Base-by-base conservation (phyloP, 2,329 filamentous ascomycete genomes). In the Ascochyta clinopodiicola region DNA sequence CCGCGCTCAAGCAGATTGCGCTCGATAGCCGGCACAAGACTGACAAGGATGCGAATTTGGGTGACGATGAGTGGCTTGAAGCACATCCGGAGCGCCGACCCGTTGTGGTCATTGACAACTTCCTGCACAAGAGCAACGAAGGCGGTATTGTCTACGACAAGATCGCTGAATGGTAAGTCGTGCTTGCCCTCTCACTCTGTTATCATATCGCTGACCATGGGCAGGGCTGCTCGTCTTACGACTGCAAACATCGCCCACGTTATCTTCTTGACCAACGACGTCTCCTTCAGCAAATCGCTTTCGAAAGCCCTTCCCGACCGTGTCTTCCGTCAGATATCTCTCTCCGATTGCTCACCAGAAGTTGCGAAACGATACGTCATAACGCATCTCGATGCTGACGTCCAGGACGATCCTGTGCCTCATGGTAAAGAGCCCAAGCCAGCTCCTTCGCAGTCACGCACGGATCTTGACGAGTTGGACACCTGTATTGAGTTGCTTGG, bases 351-450 rank as follows among this genome's bases (percentile, higher is more conserved):
- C 57, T 89, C 90, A 0, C 78, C 90, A 0, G 87, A 93, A 37
- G 88, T 96, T 0, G 94, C 93, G 6, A 96, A 94, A 76, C 88
- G 88, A 58, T 97, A 94, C 70, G 90, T 99, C n/a, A 80, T 96
- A 27, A 89, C 87, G 36, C 90, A 96, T 59, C 80, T 98, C 25
- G 85, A 89, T 43, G 81, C 76, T 57, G 80, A 78, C 37, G 70
- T 77, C 2, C 70, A 74, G 15, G 76, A 79, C 15, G 72, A 77
- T 12, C 72, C 71, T 15, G 74, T 74, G 19, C 73, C 72, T 17
- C 71, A 70, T n/a, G 73, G 73, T 22, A 69, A 67, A 2, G 68
- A 71, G 3, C 72, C 76, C 24, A 78, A 79, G 51, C 71, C 78
- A n/a, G 73, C 78, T 0, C 77, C 80, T 4, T 79, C 79, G 19